Evolutionary conservation across 139 green algal genomes (phyloP).

Genomic region (Picochlorum sp.): DNA sequence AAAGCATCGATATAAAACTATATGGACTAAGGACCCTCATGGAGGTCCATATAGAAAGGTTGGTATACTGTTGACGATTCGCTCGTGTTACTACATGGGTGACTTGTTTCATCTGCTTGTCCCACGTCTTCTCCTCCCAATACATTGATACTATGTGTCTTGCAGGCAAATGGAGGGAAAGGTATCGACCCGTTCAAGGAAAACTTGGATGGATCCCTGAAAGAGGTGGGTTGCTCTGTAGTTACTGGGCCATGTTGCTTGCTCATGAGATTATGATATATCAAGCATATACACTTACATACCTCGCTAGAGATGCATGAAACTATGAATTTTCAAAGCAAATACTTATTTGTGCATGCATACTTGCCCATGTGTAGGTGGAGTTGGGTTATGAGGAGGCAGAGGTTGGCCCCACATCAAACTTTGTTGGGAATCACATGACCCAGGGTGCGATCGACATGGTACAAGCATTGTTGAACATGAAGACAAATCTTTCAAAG

Average conservation of each 20-base stretch:
- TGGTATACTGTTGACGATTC: not conserved
- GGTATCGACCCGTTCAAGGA: conserved; percentile 31
- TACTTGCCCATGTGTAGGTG: conserved; percentile 8
- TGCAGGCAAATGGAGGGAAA: conserved; percentile 15
- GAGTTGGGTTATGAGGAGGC: conserved; percentile 59
- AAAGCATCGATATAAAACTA: conserved; percentile 36
- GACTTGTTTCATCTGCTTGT: not conserved
- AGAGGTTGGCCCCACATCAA: conserved; percentile 58
- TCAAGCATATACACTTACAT: no score
- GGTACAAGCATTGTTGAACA: conserved; percentile 40
- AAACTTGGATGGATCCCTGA: conserved; percentile 22
- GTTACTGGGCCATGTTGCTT: no score
- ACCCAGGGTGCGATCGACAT: conserved; percentile 71
- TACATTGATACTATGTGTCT: not conserved
- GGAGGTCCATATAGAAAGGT: conserved; percentile 66
- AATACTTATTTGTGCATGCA: not conserved
- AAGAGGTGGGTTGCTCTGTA: conserved; percentile 9
- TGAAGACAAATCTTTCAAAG: not conserved
- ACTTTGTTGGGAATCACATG: conserved; percentile 85
- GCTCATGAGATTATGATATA: no score
- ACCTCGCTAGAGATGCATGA: not conserved
- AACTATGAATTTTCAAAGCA: no score
- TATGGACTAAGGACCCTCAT: conserved; percentile 77
- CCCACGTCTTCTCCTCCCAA: no score
- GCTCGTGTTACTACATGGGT: no score